A percentile compares a stretch with the other conserved stretches of the same genome.
phyloP scores from a whole-genome alignment of 2,329 filamentous ascomycete genomes.

The Sporothrix sp. region DNA sequence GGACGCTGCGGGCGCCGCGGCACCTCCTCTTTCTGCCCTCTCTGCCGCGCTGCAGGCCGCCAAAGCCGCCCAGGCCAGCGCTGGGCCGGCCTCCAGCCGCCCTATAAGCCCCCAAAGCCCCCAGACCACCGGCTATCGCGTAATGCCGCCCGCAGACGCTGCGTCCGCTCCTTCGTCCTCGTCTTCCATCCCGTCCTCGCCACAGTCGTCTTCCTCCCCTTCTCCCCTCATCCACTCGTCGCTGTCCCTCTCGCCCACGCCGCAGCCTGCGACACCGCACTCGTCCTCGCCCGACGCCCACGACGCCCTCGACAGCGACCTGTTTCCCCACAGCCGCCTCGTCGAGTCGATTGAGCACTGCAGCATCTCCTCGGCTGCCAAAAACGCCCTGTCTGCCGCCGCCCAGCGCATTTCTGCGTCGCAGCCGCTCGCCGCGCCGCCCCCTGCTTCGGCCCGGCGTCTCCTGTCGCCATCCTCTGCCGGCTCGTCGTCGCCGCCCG shows the following conservation, averaged over 20 bases:
- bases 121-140: slow-evolving; percentile 2
- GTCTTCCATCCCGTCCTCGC: background rate
- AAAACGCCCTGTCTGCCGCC: slow-evolving; percentile 18
- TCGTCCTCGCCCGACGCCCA: slow-evolving; percentile 24
- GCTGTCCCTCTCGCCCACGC: slow-evolving; percentile 30
- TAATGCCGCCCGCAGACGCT: background rate
- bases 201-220: slow-evolving; percentile 2
- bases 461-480: slow-evolving; percentile 4
- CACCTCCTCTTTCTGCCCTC: no score
- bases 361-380: slow-evolving; percentile 21
- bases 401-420: no score
- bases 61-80: background rate
- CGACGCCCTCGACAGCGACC: slow-evolving; percentile 17
- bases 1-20: no score
- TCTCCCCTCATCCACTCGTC: slow-evolving; percentile 25
- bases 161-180: background rate
- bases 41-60: no score
- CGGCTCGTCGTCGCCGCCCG: background rate
- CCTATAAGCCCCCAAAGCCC: no score
- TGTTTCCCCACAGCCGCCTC: slow-evolving; percentile 16
- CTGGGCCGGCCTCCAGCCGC: no score
- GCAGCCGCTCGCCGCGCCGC: slow-evolving; percentile 17
- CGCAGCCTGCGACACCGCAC: slow-evolving; percentile 36
- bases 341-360: slow-evolving; percentile 27
- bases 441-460: slow-evolving; percentile 7